Evolutionary conservation across 345 rosid species (phyloP).

Genomic region (Bretschneidera sinensis): DNA sequence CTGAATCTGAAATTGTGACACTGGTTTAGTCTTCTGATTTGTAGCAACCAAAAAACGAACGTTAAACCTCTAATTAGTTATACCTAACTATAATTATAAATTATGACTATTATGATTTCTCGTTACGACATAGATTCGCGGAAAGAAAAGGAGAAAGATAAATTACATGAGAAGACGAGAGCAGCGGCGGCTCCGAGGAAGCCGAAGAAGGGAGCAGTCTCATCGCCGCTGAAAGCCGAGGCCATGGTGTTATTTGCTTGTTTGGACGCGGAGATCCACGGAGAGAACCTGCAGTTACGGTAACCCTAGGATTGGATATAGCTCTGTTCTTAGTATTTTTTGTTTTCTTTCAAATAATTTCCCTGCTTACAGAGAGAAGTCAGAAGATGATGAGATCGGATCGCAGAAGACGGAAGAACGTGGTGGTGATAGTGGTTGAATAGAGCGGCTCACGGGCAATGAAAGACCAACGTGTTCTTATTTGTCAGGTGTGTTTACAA

Average conservation of each 20-base stretch:
- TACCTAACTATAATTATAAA: background rate
- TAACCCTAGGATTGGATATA: background rate
- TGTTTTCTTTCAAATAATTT: too few relatives aligned
- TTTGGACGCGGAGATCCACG: conserved; percentile 2
- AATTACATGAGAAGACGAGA: conserved; percentile 82
- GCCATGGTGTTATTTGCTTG: conserved; percentile 28
- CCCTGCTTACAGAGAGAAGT: background rate
- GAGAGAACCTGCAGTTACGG: background rate
- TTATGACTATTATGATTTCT: background rate
- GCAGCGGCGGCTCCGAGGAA: conserved; percentile 92
- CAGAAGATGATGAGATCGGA: background rate
- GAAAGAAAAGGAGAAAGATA: background rate
- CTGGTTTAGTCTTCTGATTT: background rate
- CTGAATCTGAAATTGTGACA: background rate
- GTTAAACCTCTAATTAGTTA: too few relatives aligned
- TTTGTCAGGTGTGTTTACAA: too few relatives aligned
- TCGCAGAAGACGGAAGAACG: background rate
- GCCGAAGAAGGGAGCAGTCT: conserved; percentile 85
- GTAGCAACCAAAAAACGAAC: background rate
- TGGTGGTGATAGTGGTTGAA: too few relatives aligned
- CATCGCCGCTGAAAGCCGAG: conserved; percentile 69
- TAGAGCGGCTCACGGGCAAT: background rate
- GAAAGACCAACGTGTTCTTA: too few relatives aligned
- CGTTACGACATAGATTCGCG: background rate
- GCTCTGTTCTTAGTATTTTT: background rate